These are phyloP conservation scores for Arabidopsis suecica DNA, from an alignment of 345 rosid species.

Conservation along the genomic window DNA sequence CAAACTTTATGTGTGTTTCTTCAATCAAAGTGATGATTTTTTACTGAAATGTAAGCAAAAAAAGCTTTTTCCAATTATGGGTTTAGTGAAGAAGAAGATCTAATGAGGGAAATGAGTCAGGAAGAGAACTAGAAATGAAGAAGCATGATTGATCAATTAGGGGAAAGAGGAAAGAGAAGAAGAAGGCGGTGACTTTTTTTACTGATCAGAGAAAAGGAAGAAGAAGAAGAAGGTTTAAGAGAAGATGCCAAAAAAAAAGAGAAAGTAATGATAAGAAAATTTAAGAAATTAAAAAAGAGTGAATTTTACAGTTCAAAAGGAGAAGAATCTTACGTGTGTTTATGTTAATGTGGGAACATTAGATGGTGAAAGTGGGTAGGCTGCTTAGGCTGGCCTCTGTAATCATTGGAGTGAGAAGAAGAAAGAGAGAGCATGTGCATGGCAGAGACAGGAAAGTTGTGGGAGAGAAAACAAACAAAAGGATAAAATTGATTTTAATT, in stretches of 20 bases:
- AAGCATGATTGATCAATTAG: slow-evolving; percentile 42
- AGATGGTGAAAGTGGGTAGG: slow-evolving; percentile 50
- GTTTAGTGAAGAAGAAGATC: slow-evolving; percentile 6
- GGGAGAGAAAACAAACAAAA: slow-evolving; percentile 45
- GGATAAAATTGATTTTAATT: slow-evolving; percentile 2
- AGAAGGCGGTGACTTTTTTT: slow-evolving; percentile 43
- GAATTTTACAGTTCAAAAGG: slow-evolving; percentile 47
- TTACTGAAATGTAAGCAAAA: slow-evolving; percentile 24
- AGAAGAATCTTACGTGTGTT: slow-evolving; percentile 47
- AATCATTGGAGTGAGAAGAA: slow-evolving; percentile 49
- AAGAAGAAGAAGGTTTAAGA: slow-evolving; percentile 21
- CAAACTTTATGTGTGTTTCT: slow-evolving; percentile 21
- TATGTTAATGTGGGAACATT: slow-evolving; percentile 41
- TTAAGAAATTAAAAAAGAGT: slow-evolving; percentile 1
- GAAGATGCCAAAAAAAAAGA: slow-evolving; percentile 36
- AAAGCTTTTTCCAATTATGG: slow-evolving; percentile 16
- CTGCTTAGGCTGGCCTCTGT: slow-evolving; percentile 48
- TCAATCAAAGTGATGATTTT: slow-evolving; percentile 14
- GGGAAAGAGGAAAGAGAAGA: slow-evolving; percentile 42
- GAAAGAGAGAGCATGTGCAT: slow-evolving; percentile 44
- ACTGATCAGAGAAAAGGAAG: slow-evolving; percentile 22
- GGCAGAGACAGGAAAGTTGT: slow-evolving; percentile 42
- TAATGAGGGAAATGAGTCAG: slow-evolving; percentile 28
- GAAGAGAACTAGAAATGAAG: slow-evolving; percentile 17
- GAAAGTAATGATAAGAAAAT: slow-evolving; percentile 33